Conservation (phyloP, 352 stramenopile species). For the Peronospora destructor region DNA sequence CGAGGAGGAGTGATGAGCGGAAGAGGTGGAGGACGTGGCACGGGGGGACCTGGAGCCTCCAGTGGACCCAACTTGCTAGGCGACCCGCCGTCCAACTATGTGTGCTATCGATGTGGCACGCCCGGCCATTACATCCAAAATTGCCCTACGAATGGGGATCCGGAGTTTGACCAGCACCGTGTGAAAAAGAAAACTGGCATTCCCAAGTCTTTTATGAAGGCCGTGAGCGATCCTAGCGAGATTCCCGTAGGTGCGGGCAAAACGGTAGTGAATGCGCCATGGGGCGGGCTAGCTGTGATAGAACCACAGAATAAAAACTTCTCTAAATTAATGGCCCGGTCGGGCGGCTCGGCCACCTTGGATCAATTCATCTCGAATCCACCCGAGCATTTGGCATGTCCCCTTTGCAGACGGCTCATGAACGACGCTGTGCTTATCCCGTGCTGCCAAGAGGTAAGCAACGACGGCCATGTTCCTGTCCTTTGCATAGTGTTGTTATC, state of each 20-base stretch:
- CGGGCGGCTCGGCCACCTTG: slow-evolving; percentile 82
- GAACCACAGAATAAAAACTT: slow-evolving; percentile 88
- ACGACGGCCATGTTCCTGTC: slow-evolving; percentile 4
- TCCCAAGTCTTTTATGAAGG: slow-evolving; percentile 86
- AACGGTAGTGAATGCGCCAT: slow-evolving; percentile 82
- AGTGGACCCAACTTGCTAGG: slow-evolving; percentile 24
- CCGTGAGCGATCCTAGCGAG: slow-evolving; percentile 78
- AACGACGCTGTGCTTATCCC: slow-evolving; percentile 83
- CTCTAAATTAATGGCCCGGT: slow-evolving; percentile 88
- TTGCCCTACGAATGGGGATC: slow-evolving; percentile 83
- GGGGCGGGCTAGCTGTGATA: slow-evolving; percentile 85
- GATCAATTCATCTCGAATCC: slow-evolving; percentile 87
- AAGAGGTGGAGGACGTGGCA: slow-evolving; percentile 31
- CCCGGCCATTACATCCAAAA: slow-evolving; percentile 86
- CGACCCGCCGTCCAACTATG: slow-evolving; percentile 76
- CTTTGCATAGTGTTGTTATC: slow-evolving; percentile 9
- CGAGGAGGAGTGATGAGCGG: slow-evolving; percentile 45
- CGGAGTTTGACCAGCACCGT: slow-evolving; percentile 82
- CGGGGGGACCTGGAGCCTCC: slow-evolving; percentile 19
- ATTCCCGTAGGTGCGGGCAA: slow-evolving; percentile 76
- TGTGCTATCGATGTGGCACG: slow-evolving; percentile 79
- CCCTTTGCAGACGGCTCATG: slow-evolving; percentile 83
- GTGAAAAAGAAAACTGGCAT: slow-evolving; percentile 87
- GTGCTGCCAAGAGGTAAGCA: slow-evolving; percentile 83
- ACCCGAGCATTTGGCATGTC: slow-evolving; percentile 85